Conservation (phyloP, 305 asterid species). For the Caryopteris hybrid region DNA sequence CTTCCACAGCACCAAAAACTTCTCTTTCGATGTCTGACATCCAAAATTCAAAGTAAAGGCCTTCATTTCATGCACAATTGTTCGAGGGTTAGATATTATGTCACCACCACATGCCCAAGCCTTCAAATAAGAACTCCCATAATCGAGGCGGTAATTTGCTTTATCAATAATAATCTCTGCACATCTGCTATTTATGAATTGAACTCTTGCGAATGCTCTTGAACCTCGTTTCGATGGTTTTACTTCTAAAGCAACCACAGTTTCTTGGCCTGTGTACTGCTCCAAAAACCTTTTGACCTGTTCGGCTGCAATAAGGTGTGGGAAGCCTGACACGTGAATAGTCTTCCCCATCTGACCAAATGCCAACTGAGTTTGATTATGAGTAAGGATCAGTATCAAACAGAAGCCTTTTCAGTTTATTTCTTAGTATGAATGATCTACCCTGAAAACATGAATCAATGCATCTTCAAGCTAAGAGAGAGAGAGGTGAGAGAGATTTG, state of each 20-base stretch:
- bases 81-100: slow-evolving; percentile 24
- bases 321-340: slow-evolving; percentile 53
- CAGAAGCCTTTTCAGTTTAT: background rate
- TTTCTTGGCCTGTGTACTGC: slow-evolving; percentile 34
- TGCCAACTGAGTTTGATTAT: slow-evolving; percentile 18
- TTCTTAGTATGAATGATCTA: background rate
- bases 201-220: slow-evolving; percentile 64
- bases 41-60: slow-evolving; percentile 50
- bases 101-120: slow-evolving; percentile 37
- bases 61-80: slow-evolving; percentile 34
- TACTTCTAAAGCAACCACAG: slow-evolving; percentile 59
- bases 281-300: slow-evolving; percentile 42
- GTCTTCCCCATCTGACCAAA: slow-evolving; percentile 51
- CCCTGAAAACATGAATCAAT: background rate
- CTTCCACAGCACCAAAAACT: slow-evolving; percentile 57
- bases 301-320: slow-evolving; percentile 37
- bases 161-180: slow-evolving; percentile 33
- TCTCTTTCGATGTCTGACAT: slow-evolving; percentile 48
- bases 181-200: slow-evolving; percentile 24
- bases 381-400: background rate
- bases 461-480: background rate
- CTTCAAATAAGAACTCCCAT: slow-evolving; percentile 48
- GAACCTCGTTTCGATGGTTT: slow-evolving; percentile 36
- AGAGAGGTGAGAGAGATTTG: too few species aligned
- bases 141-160: slow-evolving; percentile 37